A percentile compares a stretch with the other conserved stretches of the same genome.
phyloP scores from a whole-genome alignment of 306 rosid genomes.

The Vicia sativa region DNA sequence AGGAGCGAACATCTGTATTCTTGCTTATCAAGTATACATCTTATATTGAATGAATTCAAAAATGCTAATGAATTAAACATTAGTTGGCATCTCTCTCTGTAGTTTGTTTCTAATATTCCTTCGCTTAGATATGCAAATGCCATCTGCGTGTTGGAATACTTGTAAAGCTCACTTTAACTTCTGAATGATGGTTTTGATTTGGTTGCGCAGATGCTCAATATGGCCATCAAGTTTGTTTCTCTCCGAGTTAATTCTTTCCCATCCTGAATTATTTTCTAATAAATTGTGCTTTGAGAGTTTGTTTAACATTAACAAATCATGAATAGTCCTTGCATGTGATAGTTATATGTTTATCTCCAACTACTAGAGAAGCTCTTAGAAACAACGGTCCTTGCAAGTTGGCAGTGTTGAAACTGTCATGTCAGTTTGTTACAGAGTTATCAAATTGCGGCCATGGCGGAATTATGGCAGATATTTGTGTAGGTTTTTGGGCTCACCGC shows the following conservation, averaged over 20 bases:
- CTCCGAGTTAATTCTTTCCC: slow-evolving; percentile 79
- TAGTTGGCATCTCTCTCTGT: slow-evolving; percentile 8
- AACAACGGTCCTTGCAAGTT: slow-evolving; percentile 91
- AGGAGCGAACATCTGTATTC: neutral
- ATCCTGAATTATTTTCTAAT: slow-evolving; percentile 61
- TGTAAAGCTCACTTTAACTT: too few species aligned
- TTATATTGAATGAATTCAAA: too few species aligned
- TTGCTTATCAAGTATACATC: neutral
- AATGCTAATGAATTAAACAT: too few species aligned
- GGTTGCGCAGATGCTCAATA: slow-evolving; percentile 67
- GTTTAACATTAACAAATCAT: slow-evolving; percentile 3
- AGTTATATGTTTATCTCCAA: slow-evolving; percentile 10
- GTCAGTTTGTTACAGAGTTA: too few species aligned
- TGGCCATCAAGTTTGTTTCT: slow-evolving; percentile 85
- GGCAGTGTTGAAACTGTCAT: slow-evolving; percentile 76
- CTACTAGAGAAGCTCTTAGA: slow-evolving; percentile 34
- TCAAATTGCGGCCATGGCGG: too few species aligned
- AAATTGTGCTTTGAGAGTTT: slow-evolving; percentile 87
- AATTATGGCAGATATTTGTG: too few species aligned
- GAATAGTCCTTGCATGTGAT: slow-evolving; percentile 19
- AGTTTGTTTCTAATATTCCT: slow-evolving; percentile 9
- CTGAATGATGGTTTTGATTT: slow-evolving; percentile 32
- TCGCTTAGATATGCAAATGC: slow-evolving; percentile 4
- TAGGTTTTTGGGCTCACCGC: too few species aligned
- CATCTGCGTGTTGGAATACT: neutral